Conservation (phyloP, 139 green algal genomes). For the Chlorella sp. region DNA sequence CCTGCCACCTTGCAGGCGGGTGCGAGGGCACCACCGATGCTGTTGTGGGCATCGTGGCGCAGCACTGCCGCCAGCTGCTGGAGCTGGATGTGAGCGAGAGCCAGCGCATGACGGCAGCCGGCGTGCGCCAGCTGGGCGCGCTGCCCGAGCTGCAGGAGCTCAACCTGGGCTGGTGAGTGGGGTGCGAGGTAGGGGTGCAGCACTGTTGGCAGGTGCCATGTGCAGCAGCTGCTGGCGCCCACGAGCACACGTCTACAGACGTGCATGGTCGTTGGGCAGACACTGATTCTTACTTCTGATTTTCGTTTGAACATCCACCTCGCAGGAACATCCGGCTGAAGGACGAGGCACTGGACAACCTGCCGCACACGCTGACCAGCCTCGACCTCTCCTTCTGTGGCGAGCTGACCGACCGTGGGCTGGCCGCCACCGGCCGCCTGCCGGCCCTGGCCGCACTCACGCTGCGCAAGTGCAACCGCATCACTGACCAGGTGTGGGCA, state of each 20-base stretch:
- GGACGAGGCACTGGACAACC: conserved; percentile 11
- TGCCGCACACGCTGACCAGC: conserved; percentile 22
- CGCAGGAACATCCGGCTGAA: conserved; percentile 37
- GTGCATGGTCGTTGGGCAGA: no score
- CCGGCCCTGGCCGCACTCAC: not conserved
- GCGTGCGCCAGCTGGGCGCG: conserved; percentile 20
- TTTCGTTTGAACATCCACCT: no score
- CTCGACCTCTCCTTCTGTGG: conserved; percentile 36
- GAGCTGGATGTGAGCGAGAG: conserved; percentile 47
- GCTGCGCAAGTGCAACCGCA: conserved; percentile 24
- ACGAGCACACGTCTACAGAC: no score
- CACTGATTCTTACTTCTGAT: no score
- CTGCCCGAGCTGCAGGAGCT: conserved; percentile 34
- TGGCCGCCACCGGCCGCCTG: not conserved
- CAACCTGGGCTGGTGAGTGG: conserved; percentile 32
- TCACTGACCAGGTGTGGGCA: conserved; percentile 23
- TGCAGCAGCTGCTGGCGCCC: no score
- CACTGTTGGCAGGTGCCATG: no score
- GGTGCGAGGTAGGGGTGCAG: no score
- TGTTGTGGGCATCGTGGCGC: conserved; percentile 14
- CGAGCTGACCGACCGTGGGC: conserved; percentile 8
- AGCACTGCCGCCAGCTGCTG: conserved; percentile 16
- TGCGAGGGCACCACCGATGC: conserved; percentile 24
- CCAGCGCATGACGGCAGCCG: conserved; percentile 31
- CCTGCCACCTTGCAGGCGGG: not conserved